Conservation (phyloP, 192 early-diverging fungal genomes). For the Fimicolochytrium jonesii region DNA sequence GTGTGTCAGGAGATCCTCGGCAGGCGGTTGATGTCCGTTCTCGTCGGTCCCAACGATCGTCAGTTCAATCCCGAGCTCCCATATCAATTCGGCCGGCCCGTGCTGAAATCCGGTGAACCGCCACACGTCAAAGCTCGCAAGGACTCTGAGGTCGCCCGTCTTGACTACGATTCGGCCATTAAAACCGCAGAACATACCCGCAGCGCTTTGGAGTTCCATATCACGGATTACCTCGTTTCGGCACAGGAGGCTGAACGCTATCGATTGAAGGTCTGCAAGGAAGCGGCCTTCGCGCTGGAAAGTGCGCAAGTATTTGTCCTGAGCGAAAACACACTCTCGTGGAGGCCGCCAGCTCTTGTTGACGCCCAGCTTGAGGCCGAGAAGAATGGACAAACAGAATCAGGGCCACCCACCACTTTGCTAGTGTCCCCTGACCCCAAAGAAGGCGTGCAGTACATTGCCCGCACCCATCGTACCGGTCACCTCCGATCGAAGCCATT, state of each 20-base stretch:
- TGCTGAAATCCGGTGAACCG: constrained; percentile 26
- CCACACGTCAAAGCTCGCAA: constrained; percentile 28
- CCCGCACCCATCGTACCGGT: constrained; percentile 24
- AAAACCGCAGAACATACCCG: constrained; percentile 31
- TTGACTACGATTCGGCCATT: constrained; percentile 24
- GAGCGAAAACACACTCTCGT: neutral
- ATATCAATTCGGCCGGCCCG: constrained; percentile 29
- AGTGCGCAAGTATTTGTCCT: constrained; percentile 11
- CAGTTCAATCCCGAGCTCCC: constrained; percentile 16
- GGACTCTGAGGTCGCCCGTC: constrained; percentile 24
- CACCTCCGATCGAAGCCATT: constrained; percentile 22
- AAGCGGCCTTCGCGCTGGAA: constrained; percentile 17
- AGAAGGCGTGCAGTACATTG: constrained; percentile 17
- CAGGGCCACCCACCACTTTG: neutral
- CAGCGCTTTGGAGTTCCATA: constrained; percentile 35
- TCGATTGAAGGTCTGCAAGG: constrained; percentile 24
- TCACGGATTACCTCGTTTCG: constrained; percentile 31
- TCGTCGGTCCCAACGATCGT: constrained; percentile 23
- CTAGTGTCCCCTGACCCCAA: constrained; percentile 19
- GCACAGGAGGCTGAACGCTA: constrained; percentile 29
- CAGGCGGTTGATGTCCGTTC: constrained; percentile 14
- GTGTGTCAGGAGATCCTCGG: constrained; percentile 20
- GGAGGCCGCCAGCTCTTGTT: constrained; percentile 10
- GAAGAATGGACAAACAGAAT: neutral
- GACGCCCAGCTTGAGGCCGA: neutral